Conservation (phyloP, 176 grass and related monocot species). For the Bonia amplexicaulis region DNA sequence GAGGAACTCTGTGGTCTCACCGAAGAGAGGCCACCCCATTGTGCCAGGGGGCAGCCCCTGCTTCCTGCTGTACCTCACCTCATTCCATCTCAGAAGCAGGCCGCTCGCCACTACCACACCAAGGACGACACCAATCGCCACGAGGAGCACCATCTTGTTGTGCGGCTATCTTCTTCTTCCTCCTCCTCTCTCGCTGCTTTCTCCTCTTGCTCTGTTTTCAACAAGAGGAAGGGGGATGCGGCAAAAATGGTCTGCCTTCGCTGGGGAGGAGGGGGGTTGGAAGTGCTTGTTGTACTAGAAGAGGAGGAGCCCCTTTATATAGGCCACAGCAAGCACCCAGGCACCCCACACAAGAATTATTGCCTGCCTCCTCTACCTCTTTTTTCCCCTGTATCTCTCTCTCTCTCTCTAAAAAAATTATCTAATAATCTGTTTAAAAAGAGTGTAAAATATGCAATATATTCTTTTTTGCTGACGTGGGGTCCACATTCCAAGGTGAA, state of each 20-base stretch:
- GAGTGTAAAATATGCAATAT: not conserved
- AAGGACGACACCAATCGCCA: not conserved
- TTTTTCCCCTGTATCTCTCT: not conserved
- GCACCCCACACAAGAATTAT: conserved; percentile 16
- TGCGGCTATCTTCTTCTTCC: not conserved
- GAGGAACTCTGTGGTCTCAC: conserved; percentile 93
- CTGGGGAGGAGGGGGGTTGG: not conserved
- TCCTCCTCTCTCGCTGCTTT: not conserved
- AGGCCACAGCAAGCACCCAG: conserved; percentile 15
- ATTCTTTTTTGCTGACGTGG: not conserved
- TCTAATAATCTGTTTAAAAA: not conserved
- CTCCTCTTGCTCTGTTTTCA: not conserved
- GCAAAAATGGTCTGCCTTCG: not conserved
- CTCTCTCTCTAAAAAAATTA: not conserved
- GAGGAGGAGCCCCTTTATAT: conserved; percentile 35
- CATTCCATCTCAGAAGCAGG: conserved; percentile 76
- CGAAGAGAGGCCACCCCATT: conserved; percentile 95
- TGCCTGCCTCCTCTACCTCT: conserved; percentile 4
- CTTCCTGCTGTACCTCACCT: conserved; percentile 67
- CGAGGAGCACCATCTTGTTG: conserved; percentile 4
- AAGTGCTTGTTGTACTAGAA: conserved; percentile 9
- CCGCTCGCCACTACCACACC: conserved; percentile 42
- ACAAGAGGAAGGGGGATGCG: not conserved
- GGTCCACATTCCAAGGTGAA: conserved; percentile 20
- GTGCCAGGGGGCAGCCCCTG: conserved; percentile 70